Evolutionary conservation across 2,329 filamentous ascomycete genomes (phyloP), one percentile per base, ranked within the genome.

Genomic region (Pestalotiopsis fici): DNA sequence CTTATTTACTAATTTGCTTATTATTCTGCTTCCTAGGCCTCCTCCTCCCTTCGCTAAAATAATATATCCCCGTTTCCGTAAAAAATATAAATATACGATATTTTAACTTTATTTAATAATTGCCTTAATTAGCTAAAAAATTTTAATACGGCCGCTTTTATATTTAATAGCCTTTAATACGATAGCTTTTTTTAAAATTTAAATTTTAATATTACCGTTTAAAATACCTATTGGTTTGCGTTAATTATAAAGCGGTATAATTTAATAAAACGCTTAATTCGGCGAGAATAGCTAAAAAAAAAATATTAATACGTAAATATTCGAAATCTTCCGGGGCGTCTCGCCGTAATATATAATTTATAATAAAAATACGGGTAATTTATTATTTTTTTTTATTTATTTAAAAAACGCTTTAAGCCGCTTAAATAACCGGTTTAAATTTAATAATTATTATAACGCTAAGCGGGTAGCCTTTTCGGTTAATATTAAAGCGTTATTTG

Each of bases 1-100:
- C n/a, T n/a, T n/a, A n/a, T n/a, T n/a, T n/a, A 7, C 35, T 13
- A 13, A 76, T 39, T 39, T 13, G 35, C 35, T 11, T n/a, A n/a
- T n/a, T n/a, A n/a, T n/a, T n/a, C n/a, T n/a, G n/a, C n/a, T n/a
- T n/a, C n/a, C n/a, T 31, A 4, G 4, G 28, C 28, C 28, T 31
- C 28, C 9, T 31, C 9, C 9, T 31, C 9, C 9, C 9, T 31
- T 31, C 28, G 28, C 28, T 31, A 31, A 31, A 31, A 31, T 9
- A 9, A 9, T 31, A 4, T 31, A 31, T 4, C 28, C 4, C 4
- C 4, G 4, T 31, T 31, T 31, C 28, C 28, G 28, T 9, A 9
- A 9, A 31, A 31, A 31, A 31, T 31, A 31, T 31, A 31, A 31
- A 31, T 31, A 31, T 31, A 31, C 28, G 28, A 31, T 31, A 31